Conservation (phyloP, 768 basidiomycete genomes). For the Macrocybe gigantea region DNA sequence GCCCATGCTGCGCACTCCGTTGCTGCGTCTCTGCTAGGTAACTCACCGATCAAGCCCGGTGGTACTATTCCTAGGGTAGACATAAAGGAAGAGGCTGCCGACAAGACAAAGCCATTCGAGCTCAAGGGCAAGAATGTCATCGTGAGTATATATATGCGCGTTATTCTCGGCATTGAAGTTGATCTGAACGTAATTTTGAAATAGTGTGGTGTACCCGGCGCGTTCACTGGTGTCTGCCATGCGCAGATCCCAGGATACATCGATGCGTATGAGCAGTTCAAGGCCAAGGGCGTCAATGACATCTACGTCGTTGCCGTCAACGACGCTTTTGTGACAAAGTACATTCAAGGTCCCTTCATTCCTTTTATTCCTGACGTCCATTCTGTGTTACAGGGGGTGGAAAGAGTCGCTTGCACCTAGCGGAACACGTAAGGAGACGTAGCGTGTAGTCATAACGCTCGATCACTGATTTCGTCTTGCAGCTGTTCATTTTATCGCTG, state of each 20-base stretch:
- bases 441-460: no score
- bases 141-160: conserved; percentile 28
- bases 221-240: conserved; percentile 71
- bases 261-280: conserved; percentile 60
- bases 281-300: conserved; percentile 66
- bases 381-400: conserved; percentile 46
- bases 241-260: conserved; percentile 63
- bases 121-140: conserved; percentile 60
- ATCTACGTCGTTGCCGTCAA: conserved; percentile 75
- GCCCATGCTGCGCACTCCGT: no score
- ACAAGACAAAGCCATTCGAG: conserved; percentile 32
- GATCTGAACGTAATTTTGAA: not conserved
- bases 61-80: conserved; percentile 39
- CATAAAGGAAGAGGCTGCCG: conserved; percentile 57
- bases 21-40: no score
- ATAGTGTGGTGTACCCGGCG: conserved; percentile 72
- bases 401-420: conserved; percentile 51
- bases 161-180: not conserved
- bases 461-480: not conserved
- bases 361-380: not conserved
- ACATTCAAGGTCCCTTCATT: conserved; percentile 6
- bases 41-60: conserved; percentile 39
- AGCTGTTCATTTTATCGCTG: conserved; percentile 61
- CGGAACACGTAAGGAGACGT: no score
- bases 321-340: conserved; percentile 71